phyloP scores from a whole-genome alignment of 352 stramenopile species.

The Globisporangium barbulae region DNA sequence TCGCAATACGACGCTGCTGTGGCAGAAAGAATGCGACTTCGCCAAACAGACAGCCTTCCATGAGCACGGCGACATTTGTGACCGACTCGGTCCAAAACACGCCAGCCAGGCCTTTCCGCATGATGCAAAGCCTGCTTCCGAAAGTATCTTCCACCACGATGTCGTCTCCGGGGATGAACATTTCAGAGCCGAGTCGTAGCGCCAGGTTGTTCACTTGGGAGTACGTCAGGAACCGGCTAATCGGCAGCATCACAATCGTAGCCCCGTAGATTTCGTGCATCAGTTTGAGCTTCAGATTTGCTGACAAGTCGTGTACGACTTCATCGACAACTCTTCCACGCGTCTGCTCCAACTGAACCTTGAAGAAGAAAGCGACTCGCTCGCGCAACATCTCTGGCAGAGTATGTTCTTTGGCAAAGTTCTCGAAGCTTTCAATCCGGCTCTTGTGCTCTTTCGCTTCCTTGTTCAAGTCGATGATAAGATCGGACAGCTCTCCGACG shows the following conservation, averaged over 20 bases:
- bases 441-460: conserved; percentile 68
- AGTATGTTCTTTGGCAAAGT: conserved; percentile 62
- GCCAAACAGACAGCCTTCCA: conserved; percentile 63
- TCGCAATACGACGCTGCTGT: conserved; percentile 51
- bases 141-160: conserved; percentile 60
- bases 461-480: conserved; percentile 75
- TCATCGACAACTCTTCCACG: conserved; percentile 45
- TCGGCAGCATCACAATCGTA: conserved; percentile 41
- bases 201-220: conserved; percentile 69
- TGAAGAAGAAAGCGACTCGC: conserved; percentile 61
- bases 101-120: conserved; percentile 47
- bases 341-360: conserved; percentile 50
- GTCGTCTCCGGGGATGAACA: conserved; percentile 69
- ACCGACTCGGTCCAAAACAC: conserved; percentile 54
- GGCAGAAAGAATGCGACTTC: conserved; percentile 71
- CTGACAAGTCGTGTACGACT: conserved; percentile 55
- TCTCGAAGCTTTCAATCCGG: conserved; percentile 70
- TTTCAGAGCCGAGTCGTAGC: conserved; percentile 49
- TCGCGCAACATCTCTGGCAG: conserved; percentile 41
- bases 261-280: conserved; percentile 72
- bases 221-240: conserved; percentile 53
- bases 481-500: conserved; percentile 63
- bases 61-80: conserved; percentile 51
- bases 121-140: conserved; percentile 51
- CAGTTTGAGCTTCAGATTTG: conserved; percentile 67